Base-by-base conservation (phyloP, 352 stramenopile species). In the Phytophthora vignae region DNA sequence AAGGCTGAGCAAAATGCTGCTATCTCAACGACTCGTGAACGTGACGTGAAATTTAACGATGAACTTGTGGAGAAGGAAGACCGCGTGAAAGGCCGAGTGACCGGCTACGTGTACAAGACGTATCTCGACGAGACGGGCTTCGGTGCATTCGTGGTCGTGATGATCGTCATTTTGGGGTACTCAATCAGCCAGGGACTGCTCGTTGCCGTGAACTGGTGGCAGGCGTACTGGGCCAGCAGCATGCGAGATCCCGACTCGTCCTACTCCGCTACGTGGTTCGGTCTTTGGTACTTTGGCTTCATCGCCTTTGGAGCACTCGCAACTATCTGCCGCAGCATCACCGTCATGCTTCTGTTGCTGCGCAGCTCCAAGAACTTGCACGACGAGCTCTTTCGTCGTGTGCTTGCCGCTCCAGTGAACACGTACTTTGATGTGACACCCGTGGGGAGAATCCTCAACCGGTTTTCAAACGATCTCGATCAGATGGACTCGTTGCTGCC, bases 391-490 rank as follows among this genome's bases (percentile, higher is more conserved):
- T 84, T 85, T 57, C 66, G 67, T 8, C 72, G 78, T 12, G 81
- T 90, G 10, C 65, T 91, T 3, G 36, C 38, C 3, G 82, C 83
- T 3, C 77, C 79, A 9, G 55, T 90, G 17, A 86, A 69, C n/a
- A 62, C 25, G 15, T 90, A 85, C 55, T 90, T 90, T 27, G 82
- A 88, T 22, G 69, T 85, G 36, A 90, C 82, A 25, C 82, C 83
- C 1, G 58, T 92, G 17, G 82, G 80, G 9, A 70, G 71, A 12
- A 84, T 89, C 58, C 60, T 89, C 25, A 89, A 88, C 44, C 67
- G 82, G 8, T 90, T 88, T 58, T 87, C 77, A 12, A 80, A 74
- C n/a, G 82, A 90, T 53, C 56, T 88, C n/a, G 81, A 88, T 54
- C 82, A 88, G 62, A 73, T 88, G 36, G 81, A 88, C 71, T 76